Conservation (phyloP, 345 rosid genomes). For the Nephelium lappaceum region DNA sequence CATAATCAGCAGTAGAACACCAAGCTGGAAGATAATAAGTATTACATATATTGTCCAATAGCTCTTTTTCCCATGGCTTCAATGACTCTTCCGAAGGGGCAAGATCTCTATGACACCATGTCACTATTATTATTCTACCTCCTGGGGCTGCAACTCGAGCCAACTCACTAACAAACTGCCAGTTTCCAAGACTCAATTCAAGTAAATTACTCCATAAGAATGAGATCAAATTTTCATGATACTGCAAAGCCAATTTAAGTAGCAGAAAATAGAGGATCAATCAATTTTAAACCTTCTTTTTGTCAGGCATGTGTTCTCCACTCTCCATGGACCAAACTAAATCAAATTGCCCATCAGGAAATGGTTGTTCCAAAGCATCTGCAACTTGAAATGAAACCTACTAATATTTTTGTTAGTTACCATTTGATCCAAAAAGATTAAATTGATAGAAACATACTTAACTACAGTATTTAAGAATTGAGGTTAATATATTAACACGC, state of each 20-base stretch:
- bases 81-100: constrained; percentile 58
- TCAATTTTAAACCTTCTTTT: constrained; percentile 51
- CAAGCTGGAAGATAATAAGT: constrained; percentile 84
- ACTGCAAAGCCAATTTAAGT: background rate
- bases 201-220: background rate
- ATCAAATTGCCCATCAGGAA: constrained; percentile 77
- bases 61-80: constrained; percentile 70
- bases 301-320: constrained; percentile 96
- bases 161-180: constrained; percentile 80
- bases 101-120: constrained; percentile 95
- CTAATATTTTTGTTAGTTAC: background rate
- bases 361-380: constrained; percentile 89
- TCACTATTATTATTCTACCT: constrained; percentile 72
- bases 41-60: constrained; percentile 64
- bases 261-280: background rate
- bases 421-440: too few relatives aligned
- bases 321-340: constrained; percentile 98
- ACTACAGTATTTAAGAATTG: too few relatives aligned
- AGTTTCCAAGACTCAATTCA: constrained; percentile 12
- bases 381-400: constrained; percentile 86
- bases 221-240: background rate
- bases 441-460: too few relatives aligned
- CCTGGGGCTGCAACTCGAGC: constrained; percentile 88
- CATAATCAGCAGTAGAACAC: constrained; percentile 86
- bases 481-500: too few relatives aligned